Conservation (phyloP, 345 rosid genomes). For the Arabis alpina region DNA sequence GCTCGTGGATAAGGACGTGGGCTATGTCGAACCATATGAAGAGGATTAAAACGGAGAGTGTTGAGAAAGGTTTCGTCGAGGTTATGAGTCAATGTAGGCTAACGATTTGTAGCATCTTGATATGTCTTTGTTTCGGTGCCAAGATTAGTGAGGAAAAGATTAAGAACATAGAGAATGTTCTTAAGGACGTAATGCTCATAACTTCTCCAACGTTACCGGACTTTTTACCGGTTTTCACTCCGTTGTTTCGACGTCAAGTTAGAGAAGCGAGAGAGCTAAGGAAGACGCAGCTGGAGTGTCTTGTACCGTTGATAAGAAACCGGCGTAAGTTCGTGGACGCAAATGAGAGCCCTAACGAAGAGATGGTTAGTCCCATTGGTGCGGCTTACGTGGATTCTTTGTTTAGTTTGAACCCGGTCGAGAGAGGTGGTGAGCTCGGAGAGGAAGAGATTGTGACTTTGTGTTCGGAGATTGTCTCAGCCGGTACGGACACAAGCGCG, state of each 20-base stretch:
- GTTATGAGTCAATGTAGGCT: slow-evolving; percentile 76
- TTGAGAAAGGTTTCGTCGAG: slow-evolving; percentile 64
- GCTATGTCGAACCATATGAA: slow-evolving; percentile 72
- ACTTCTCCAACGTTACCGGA: slow-evolving; percentile 79
- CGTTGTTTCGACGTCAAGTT: slow-evolving; percentile 67
- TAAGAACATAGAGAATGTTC: slow-evolving; percentile 63
- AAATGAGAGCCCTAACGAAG: slow-evolving; percentile 48
- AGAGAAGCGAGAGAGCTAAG: slow-evolving; percentile 67
- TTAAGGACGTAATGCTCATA: slow-evolving; percentile 86
- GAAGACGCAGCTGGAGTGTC: slow-evolving; percentile 73
- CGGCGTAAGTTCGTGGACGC: slow-evolving; percentile 61
- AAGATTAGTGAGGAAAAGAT: slow-evolving; percentile 69
- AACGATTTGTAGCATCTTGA: slow-evolving; percentile 76
- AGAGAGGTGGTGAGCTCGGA: slow-evolving; percentile 54
- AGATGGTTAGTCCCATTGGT: slow-evolving; percentile 92
- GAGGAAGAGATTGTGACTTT: slow-evolving; percentile 89
- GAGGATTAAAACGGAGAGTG: slow-evolving; percentile 56
- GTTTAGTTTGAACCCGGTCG: slow-evolving; percentile 50
- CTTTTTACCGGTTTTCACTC: slow-evolving; percentile 76
- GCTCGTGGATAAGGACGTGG: slow-evolving; percentile 88
- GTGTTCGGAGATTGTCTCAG: slow-evolving; percentile 80
- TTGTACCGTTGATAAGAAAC: slow-evolving; percentile 71
- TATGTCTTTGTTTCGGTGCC: slow-evolving; percentile 91
- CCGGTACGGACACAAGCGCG: slow-evolving; percentile 92
- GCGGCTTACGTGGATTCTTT: slow-evolving; percentile 93